Base-by-base conservation (phyloP, 75 land plant genomes). In the Pseudotsuga menziesii region DNA sequence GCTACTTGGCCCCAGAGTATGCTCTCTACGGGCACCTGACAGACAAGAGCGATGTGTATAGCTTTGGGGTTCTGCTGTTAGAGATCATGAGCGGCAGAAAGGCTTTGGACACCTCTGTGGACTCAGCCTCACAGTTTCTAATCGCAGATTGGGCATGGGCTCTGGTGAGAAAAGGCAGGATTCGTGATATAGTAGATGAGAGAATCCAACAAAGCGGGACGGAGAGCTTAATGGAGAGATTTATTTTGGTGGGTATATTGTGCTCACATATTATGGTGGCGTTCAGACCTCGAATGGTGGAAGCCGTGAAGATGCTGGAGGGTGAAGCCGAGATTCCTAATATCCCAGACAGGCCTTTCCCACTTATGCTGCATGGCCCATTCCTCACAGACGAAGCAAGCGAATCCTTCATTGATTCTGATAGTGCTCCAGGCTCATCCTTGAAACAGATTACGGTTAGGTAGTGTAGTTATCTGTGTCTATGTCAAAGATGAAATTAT, bases 1-100 rank as follows among this genome's bases (percentile, higher is more conserved):
- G 86, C 6, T 84, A 84, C 56, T 63, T 84, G 74, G 86, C 85
- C 19, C 86, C 86, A 48, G 84, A 82, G 35, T 84, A 84, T 82
- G 77, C 74, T 23, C 75, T 64, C 41, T 77, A 80, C 56, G 78
- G 78, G 0, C 75, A 74, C 54, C 77, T 84, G 8, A 61, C 80
- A 15, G 39, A 69, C 29, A 82, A 82, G 64, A 74, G 80, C 2
- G 86, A 84, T 75, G 84, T 84, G 3, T 84, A 81, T 74, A 84
- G 84, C 52, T 84, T 81, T 66, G 86, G 86, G 0, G 86, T 84
- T 19, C 61, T 84, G 25, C 74, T 84, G 44, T 58, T 84, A 35
- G 86, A 84, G 77, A 57, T 84, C 3, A 75, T 84, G 39, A 74
- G 80, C 27, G 86, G n/a, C 19, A 78, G 74, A 73, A 84, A 75